Base-by-base conservation (phyloP, 768 basidiomycete genomes). In the Candolleomyces eurysporus region DNA sequence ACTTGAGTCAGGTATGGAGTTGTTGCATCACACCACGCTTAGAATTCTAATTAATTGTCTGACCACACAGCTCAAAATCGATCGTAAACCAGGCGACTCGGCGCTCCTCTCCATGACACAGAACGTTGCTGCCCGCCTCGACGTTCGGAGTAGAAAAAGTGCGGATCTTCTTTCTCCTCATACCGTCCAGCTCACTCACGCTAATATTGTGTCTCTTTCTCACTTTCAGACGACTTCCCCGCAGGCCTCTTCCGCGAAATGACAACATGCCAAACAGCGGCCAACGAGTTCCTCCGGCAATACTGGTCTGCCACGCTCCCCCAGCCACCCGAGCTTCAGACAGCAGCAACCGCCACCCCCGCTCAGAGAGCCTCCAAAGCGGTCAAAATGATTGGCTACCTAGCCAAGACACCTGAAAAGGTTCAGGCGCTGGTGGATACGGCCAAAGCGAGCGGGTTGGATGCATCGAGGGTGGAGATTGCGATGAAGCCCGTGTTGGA, bases 211-310 rank as follows among this genome's bases (percentile, higher is more conserved):
- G n/a, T 19, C 4, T 32, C 21, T 22, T 58, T 60, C 48, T 49
- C 19, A 57, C 59, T 48, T 48, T 19, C 57, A 96, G 94, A 84
- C 62, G 88, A 91, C 45, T 86, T 99, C 39, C 92, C 94, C 0
- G 85, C 90, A 54, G 81, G 79, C 2, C 77, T 96, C 43, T 87
- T 92, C 67, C 81, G 85, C 59, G 88, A 94, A 75, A 90, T 98
- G 84, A 87, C 85, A 17, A 91, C 91, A 0, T 94, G 92, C 68
- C 94, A 97, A 69, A 93, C 93, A 1, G 90, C 96, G 3, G 90
- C 96, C 11, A 95, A 94, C 68, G 97, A 99, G 71, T 97, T 98
- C 72, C 79, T 99, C 14, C 88, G 96, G 31, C 97, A 98, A 71
- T 98, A 94, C 71, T 98, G 96, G 95, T 83, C 88, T 2, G 84